Conservation (phyloP, 768 basidiomycete species). For the Strobilomyces confusus region DNA sequence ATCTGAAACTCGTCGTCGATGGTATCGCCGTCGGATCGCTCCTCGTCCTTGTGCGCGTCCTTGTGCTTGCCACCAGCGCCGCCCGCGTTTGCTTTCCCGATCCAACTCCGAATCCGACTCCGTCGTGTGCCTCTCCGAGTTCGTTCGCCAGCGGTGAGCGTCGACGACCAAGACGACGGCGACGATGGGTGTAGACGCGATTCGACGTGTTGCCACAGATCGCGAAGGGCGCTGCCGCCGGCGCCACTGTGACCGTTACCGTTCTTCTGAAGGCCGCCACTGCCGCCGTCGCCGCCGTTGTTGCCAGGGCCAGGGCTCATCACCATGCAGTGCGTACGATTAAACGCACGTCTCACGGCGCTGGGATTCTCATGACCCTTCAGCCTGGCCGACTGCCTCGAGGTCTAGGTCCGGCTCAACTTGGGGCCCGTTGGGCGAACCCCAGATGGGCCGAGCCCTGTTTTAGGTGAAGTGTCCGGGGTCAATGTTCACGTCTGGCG, state of each 20-base stretch:
- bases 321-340: too few species aligned
- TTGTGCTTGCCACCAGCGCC: background rate
- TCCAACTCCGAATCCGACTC: slow-evolving; percentile 19
- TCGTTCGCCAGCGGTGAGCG: background rate
- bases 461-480: too few species aligned
- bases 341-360: background rate
- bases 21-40: background rate
- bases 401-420: too few species aligned
- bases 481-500: too few species aligned
- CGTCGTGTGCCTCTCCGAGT: background rate
- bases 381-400: background rate
- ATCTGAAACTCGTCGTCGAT: slow-evolving; percentile 11
- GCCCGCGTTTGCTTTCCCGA: background rate
- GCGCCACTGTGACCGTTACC: background rate
- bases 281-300: background rate
- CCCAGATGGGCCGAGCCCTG: too few species aligned
- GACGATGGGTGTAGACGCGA: slow-evolving; percentile 15
- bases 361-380: background rate
- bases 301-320: too few species aligned
- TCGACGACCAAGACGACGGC: background rate
- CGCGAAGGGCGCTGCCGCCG: slow-evolving; percentile 7
- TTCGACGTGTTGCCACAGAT: slow-evolving; percentile 23
- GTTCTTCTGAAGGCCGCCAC: background rate
- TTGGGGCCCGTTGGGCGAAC: too few species aligned
- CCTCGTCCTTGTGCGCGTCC: background rate